Base-by-base conservation (phyloP, 2,329 filamentous ascomycete genomes). In the Phaeosphaeria sp. region DNA sequence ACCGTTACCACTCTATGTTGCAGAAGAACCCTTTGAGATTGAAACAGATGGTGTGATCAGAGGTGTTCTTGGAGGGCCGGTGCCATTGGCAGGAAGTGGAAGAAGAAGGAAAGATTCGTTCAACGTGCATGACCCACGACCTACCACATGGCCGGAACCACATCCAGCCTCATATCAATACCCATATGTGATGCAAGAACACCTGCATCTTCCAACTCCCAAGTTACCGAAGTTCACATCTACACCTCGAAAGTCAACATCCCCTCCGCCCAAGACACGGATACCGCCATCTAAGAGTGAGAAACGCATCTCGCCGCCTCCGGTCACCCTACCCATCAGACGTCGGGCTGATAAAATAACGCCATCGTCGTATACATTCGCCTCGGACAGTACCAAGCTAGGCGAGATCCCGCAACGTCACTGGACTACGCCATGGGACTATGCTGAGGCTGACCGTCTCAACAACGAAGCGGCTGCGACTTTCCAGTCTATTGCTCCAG, bases 401-500 rank as follows among this genome's bases (percentile, higher is more conserved):
- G 81, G 81, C 44, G 81, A 82, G 62, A 82, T 83, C 6, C 80
- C 81, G 4, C 67, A 80, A 67, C 72, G 77, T 39, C 74, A 76
- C 47, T 82, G 81, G 81, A 70, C 73, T 0, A 70, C 58, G 53
- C 79, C 80, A 6, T 81, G 72, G 54, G 77, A 82, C 53, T 78
- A 76, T 47, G 77, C 78, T 33, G 75, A 73, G 33, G 79, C 79
- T 52, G 78, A 76, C 46, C 65, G 76, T 21, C 60, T 77, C 63
- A 82, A 82, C 54, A 64, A 65, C 4, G 75, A 80, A 59, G 78
- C 78, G 27, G 69, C 64, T 17, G 49, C 62, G 42, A 54, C 46
- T 13, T 57, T 51, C 17, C 44, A 59, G 20, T 57, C 63, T 1
- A 46, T 51, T 7, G 53, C 58, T 13, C 42, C 56, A 20, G 60